These are phyloP conservation scores for Lipomyces yarrowii DNA, from an alignment of 1,139 yeast species.

Conservation along the genomic window DNA sequence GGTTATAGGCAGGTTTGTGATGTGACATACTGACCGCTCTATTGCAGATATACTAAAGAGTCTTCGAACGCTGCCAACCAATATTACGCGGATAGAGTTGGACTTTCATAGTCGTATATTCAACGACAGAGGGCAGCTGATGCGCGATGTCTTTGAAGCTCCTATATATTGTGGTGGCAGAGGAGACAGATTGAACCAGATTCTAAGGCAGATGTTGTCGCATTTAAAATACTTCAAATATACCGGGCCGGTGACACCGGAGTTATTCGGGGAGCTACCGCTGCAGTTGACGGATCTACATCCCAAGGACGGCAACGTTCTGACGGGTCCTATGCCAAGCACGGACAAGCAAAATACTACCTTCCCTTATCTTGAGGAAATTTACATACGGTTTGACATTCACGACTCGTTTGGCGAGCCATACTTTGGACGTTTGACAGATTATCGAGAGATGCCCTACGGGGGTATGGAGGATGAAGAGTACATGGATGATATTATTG, in stretches of 20 bases:
- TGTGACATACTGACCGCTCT: neutral
- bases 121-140: neutral
- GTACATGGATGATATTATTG: neutral
- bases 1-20: neutral
- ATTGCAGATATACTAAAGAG: slow-evolving; percentile 1
- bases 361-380: slow-evolving; percentile 8
- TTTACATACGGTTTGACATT: neutral
- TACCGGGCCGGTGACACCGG: slow-evolving; percentile 16
- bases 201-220: neutral
- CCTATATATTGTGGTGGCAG: slow-evolving; percentile 4
- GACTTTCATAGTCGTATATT: neutral
- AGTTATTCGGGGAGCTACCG: slow-evolving; percentile 12
- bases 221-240: slow-evolving; percentile 4
- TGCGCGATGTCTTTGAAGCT: slow-evolving; percentile 10
- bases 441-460: neutral
- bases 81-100: neutral
- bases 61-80: neutral
- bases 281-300: neutral
- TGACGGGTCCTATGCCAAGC: neutral
- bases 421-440: neutral
- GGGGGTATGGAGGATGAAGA: neutral
- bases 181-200: slow-evolving; percentile 12
- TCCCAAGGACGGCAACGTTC: neutral
- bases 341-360: neutral
- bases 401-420: slow-evolving; percentile 6